These are phyloP conservation scores for Dendrobium nobile DNA, from an alignment of 106 monocot species.

Conservation along the genomic window DNA sequence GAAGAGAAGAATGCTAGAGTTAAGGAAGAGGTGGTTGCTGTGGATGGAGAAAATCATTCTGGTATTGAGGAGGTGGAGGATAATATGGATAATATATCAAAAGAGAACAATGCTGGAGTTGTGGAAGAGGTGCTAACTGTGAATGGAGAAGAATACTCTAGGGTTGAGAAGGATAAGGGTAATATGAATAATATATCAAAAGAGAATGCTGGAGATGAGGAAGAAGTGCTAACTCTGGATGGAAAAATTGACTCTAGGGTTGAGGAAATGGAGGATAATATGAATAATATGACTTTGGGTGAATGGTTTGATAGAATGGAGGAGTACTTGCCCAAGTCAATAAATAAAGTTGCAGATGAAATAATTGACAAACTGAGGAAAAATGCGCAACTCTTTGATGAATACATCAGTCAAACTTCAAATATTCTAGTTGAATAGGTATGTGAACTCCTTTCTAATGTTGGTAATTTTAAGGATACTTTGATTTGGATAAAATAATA, in stretches of 20 bases:
- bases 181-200: constrained; percentile 30
- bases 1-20: constrained; percentile 8
- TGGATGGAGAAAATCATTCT: background rate
- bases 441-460: constrained; percentile 1
- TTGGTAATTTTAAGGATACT: background rate
- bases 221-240: background rate
- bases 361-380: constrained; percentile 22
- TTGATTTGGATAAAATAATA: background rate
- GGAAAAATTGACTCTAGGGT: background rate
- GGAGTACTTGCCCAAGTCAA: constrained; percentile 25
- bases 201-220: background rate
- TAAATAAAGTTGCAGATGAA: constrained; percentile 28
- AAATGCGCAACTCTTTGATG: constrained; percentile 22
- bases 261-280: constrained; percentile 2
- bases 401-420: constrained; percentile 4
- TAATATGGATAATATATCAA: constrained; percentile 24
- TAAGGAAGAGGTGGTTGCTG: constrained; percentile 8
- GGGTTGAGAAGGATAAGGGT: background rate
- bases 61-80: background rate
- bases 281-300: constrained; percentile 34
- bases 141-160: background rate
- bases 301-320: constrained; percentile 50
- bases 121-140: constrained; percentile 5
- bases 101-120: constrained; percentile 10
- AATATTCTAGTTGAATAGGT: constrained; percentile 1